Base-by-base conservation (phyloP, 1,139 yeast species). In the Diutina mesorugosa region DNA sequence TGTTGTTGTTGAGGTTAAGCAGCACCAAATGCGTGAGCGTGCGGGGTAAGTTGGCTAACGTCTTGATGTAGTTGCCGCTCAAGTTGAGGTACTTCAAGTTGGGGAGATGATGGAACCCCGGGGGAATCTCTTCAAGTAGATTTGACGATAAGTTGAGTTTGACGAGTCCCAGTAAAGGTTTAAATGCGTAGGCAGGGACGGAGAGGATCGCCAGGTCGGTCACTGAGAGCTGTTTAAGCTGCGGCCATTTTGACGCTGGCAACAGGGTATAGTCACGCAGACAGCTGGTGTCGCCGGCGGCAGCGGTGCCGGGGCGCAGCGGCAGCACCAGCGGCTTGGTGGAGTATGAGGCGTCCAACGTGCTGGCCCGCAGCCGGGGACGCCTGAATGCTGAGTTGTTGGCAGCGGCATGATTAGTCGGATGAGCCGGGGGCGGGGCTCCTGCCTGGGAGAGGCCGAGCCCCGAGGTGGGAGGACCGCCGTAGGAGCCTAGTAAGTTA, bases 141-240 rank as follows among this genome's bases (percentile, higher is more conserved):
- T 84, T 84, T 58, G 76, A 74, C 1, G 87, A 81, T 51, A 84
- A 67, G 62, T 84, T 85, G 56, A 84, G 71, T 56, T 83, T 81
- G 14, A 81, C 80, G 30, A 84, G 68, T 58, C 78, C 77, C 16
- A 66, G 62, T 45, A 84, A 69, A 2, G 82, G 80, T 58, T 73
- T 74, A 64, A 84, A 81, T 18, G 78, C 69, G 59, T 70, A 71
- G 8, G 73, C 65, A 18, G 79, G 75, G 26, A 84, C 72, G 7
- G 69, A 64, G 0, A 76, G 67, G 26, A 84, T 77, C 32, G 80
- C 78, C 51, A 84, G 79, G 57, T 83, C 86, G 0, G 81, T 67
- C 8, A 84, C 72, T 1, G 85, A 80, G 53, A 84, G 69, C 66
- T 83, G 86, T 58, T 80, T 79, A 55, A 84, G 68, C 38, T 74